These are phyloP conservation scores for Leccinum olivaceopallidum DNA, from an alignment of 768 basidiomycete genomes.

Conservation along the genomic window DNA sequence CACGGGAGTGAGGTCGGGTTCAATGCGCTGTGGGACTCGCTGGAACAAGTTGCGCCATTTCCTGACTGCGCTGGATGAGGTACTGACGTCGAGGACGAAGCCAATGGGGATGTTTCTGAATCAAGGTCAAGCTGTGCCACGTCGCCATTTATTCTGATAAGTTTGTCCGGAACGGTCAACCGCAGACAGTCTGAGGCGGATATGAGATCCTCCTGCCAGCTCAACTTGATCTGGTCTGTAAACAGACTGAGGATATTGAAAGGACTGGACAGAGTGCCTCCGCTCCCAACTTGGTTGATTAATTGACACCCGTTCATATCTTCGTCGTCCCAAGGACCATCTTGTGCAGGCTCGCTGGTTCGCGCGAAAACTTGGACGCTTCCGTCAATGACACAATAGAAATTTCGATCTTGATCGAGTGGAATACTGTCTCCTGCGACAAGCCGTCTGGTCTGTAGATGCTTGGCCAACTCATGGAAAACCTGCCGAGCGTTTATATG, in stretches of 20 bases:
- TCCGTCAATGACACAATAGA: constrained; percentile 99
- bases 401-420: constrained; percentile 89
- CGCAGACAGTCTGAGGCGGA: constrained; percentile 29
- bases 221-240: constrained; percentile 90
- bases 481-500: constrained; percentile 48
- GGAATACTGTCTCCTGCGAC: constrained; percentile 95
- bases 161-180: constrained; percentile 27
- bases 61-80: constrained; percentile 47
- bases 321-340: constrained; percentile 75
- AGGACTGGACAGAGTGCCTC: constrained; percentile 92
- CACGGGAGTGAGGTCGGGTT: constrained; percentile 23
- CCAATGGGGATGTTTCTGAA: constrained; percentile 27
- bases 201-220: constrained; percentile 74
- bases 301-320: constrained; percentile 96
- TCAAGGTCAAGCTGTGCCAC: constrained; percentile 59
- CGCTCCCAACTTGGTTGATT: constrained; percentile 93
- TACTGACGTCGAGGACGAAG: constrained; percentile 71
- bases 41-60: background rate
- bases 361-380: constrained; percentile 90
- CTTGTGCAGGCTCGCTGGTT: constrained; percentile 52
- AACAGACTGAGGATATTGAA: constrained; percentile 97
- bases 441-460: constrained; percentile 92
- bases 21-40: constrained; percentile 13
- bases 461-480: constrained; percentile 95
- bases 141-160: constrained; percentile 54